A percentile compares a stretch with the other conserved stretches of the same genome.
Conservation (phyloP, 495 filamentous ascomycete species). For the Daldinia decipiens region DNA sequence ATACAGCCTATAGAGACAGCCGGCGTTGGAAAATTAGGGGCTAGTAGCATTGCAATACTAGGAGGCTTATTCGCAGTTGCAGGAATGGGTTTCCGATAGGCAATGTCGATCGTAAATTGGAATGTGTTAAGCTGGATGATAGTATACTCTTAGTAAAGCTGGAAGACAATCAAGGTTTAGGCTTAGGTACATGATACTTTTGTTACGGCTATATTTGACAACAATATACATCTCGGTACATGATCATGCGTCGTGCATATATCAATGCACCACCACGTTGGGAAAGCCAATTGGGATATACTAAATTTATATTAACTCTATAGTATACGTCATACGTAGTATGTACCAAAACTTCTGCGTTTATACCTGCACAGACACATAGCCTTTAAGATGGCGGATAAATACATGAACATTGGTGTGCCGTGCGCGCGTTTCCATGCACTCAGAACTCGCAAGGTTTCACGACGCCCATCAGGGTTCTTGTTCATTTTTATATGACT, state of each 20-base stretch:
- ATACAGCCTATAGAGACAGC: slow-evolving; percentile 2
- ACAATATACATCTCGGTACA: neutral
- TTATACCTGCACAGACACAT: neutral
- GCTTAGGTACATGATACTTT: neutral
- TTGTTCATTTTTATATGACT: neutral
- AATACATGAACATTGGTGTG: neutral
- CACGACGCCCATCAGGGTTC: neutral
- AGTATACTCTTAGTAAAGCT: neutral
- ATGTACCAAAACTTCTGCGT: too few species aligned
- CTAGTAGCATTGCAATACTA: slow-evolving; percentile 15
- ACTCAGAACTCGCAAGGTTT: neutral
- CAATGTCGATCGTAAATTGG: too few species aligned
- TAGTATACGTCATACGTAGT: neutral
- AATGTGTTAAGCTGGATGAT: neutral
- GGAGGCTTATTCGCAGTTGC: slow-evolving; percentile 19
- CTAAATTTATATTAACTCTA: neutral
- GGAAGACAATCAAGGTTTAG: neutral
- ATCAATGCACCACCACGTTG: neutral
- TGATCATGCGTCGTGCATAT: neutral
- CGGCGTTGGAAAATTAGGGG: slow-evolving; percentile 11
- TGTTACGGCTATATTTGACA: neutral
- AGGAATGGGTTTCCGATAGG: slow-evolving; percentile 17
- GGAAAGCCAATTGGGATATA: neutral
- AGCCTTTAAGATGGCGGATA: neutral
- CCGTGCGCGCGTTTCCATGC: neutral